Base-by-base conservation (phyloP, 371 early-diverging fungal genomes). In the Nosema muscidifuracis region DNA sequence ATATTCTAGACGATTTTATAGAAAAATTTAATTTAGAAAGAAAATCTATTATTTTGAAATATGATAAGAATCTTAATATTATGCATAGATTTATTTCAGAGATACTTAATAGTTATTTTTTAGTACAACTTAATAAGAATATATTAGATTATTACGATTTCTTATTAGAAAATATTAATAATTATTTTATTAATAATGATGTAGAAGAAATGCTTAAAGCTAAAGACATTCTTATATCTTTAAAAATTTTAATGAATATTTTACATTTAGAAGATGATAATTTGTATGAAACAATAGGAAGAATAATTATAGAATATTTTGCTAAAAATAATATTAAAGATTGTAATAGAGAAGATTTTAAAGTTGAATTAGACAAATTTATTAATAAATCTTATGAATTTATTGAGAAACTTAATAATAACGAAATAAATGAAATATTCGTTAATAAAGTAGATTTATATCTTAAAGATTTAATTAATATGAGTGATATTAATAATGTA, bases 251-350 rank as follows among this genome's bases (percentile, higher is more conserved):
- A 18, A 24, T 67, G 0, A 36, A 51, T 6, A 16, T 61, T 18
- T 31, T 72, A 15, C 40, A 47, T 0, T 34, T 73, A 16, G 61
- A 70, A 15, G 33, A 58, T 4, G 73, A 67, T 16, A 33, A 38
- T 16, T 31, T 77, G 7, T 58, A 72, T 60, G 64, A 47, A 10
- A 30, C 66, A 36, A 66, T 77, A 7, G 73, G 65, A 20, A 67
- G 57, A 50, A 64, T 71, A 13, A 53, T 43, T 28, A 66, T 57
- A 38, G 53, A 60, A 22, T 73, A 67, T 60, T 67, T 73, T 50
- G 40, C 38, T 9, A 42, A n/a, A 26, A 15, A 26, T 9, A 57
- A 42, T 24, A 12, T 33, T 15, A 33, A 44, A 22, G 58, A 58
- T 26, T 34, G 43, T n/a, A 20, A 47, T 18, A 18, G 24, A 9